Conservation (phyloP, 2,329 filamentous ascomycete genomes). For the Aureobasidium sp. region DNA sequence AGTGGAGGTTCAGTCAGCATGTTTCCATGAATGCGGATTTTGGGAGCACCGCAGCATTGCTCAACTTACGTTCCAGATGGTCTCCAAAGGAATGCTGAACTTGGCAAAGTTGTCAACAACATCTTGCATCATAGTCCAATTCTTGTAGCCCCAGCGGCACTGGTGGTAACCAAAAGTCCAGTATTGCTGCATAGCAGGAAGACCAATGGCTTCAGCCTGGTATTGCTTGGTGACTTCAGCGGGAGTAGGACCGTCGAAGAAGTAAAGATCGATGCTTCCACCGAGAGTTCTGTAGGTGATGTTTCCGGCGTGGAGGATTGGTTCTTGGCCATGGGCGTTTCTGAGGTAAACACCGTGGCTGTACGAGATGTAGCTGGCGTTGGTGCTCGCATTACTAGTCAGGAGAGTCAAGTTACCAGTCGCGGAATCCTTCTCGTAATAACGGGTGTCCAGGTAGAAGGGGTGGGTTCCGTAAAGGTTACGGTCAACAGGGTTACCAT, state of each 20-base stretch:
- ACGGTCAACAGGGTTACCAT: constrained; percentile 50
- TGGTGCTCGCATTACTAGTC: constrained; percentile 43
- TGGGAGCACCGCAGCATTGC: constrained; percentile 12
- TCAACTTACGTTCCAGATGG: constrained; percentile 31
- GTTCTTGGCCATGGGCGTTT: constrained; percentile 69
- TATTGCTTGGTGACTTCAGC: constrained; percentile 63
- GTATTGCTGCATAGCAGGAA: constrained; percentile 73
- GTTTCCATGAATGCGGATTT: background rate
- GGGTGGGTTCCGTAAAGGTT: constrained; percentile 74
- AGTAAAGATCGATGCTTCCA: constrained; percentile 70
- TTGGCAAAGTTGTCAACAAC: constrained; percentile 46
- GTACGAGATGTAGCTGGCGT: constrained; percentile 53
- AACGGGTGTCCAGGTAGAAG: constrained; percentile 72
- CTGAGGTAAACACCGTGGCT: constrained; percentile 72
- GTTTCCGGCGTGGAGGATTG: constrained; percentile 54
- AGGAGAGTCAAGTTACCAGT: constrained; percentile 46
- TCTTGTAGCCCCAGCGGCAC: constrained; percentile 64
- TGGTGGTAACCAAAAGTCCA: constrained; percentile 77
- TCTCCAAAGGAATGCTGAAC: constrained; percentile 51
- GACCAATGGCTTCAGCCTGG: constrained; percentile 55
- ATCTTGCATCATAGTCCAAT: constrained; percentile 58
- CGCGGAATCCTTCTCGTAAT: constrained; percentile 50
- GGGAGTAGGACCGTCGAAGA: constrained; percentile 65
- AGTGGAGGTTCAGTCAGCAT: background rate
- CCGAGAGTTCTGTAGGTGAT: constrained; percentile 69